Evolutionary conservation across 441 rosid species (phyloP).

Genomic region (Erysimum pusillum): DNA sequence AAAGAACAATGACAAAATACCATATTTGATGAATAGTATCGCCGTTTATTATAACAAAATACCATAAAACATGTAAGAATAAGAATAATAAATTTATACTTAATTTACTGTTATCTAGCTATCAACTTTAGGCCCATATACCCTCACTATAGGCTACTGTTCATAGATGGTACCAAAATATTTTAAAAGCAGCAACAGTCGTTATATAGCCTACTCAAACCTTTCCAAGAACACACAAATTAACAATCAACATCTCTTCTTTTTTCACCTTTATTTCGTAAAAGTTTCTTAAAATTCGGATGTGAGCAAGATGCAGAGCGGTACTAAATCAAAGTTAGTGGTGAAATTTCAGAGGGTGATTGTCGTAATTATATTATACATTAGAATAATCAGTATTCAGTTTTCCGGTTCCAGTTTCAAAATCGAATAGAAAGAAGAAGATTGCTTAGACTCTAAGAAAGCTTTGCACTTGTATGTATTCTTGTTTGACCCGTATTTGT

Average conservation of each 20-base stretch:
- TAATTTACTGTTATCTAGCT: background rate
- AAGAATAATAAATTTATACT: background rate
- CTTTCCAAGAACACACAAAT: conserved; percentile 25
- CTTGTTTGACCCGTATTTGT: conserved; percentile 88
- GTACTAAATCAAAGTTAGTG: background rate
- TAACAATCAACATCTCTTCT: background rate
- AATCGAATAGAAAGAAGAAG: conserved; percentile 41
- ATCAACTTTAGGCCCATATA: conserved; percentile 1
- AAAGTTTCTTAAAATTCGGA: background rate
- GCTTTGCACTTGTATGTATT: conserved; percentile 38
- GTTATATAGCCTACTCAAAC: too few relatives aligned
- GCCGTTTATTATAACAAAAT: background rate
- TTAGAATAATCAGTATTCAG: conserved; percentile 15
- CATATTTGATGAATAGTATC: background rate
- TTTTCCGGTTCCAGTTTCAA: conserved; percentile 3
- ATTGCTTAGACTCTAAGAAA: conserved; percentile 45
- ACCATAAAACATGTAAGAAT: background rate
- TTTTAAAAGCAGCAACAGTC: background rate
- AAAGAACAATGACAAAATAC: conserved; percentile 5
- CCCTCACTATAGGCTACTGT: background rate
- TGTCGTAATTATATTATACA: conserved; percentile 6
- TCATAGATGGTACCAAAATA: conserved; percentile 7
- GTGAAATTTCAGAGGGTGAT: conserved; percentile 2
- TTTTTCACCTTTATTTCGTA: background rate
- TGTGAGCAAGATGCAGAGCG: background rate